A percentile compares a stretch with the other conserved stretches of the same genome.
phyloP scores from a whole-genome alignment of 371 early-diverging fungal species.

The Mucor racemosus region DNA sequence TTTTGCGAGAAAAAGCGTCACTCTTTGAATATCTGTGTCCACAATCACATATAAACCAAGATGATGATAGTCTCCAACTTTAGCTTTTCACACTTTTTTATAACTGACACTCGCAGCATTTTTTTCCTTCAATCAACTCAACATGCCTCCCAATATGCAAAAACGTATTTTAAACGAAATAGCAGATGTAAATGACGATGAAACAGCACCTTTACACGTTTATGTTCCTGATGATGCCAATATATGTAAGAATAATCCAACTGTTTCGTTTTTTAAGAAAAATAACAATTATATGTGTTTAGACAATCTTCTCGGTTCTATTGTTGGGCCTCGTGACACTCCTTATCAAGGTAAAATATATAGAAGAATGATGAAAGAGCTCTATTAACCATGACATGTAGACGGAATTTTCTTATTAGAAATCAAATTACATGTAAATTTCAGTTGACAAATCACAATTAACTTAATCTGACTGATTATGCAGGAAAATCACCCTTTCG shows the following conservation, averaged over 20 bases:
- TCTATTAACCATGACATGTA: background rate
- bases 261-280: background rate
- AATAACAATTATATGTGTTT: background rate
- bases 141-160: constrained; percentile 20
- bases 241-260: constrained; percentile 6
- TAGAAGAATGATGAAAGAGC: too few species aligned
- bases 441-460: constrained; percentile 32
- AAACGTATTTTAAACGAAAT: constrained; percentile 27
- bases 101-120: background rate
- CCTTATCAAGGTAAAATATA: constrained; percentile 38
- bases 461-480: constrained; percentile 20
- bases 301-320: constrained; percentile 25
- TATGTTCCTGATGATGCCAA: constrained; percentile 7
- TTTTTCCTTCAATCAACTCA: background rate
- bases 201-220: background rate
- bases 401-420: constrained; percentile 4
- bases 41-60: too few species aligned
- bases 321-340: constrained; percentile 35
- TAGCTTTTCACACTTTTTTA: too few species aligned
- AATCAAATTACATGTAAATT: constrained; percentile 19
- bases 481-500: constrained; percentile 51
- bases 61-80: too few species aligned
- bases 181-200: constrained; percentile 23
- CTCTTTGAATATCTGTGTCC: too few species aligned
- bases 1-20: too few species aligned